Evolutionary conservation across 192 early-diverging fungal species (phyloP).

Genomic region (Gaertneriomyces sp.): DNA sequence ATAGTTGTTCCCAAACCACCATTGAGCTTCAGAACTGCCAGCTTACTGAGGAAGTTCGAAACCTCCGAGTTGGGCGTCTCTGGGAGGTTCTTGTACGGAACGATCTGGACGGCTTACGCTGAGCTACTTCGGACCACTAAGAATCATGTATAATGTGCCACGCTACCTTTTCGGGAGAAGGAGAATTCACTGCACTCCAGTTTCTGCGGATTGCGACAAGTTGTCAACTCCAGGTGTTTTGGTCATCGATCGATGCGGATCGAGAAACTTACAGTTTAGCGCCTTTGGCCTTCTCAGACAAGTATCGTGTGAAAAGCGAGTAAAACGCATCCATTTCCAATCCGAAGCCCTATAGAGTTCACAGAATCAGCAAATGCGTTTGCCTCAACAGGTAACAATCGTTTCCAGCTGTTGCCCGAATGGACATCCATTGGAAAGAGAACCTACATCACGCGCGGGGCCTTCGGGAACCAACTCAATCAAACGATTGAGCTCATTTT

Average conservation of each 20-base stretch:
- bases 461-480: slow-evolving; percentile 54
- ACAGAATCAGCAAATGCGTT: neutral
- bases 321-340: slow-evolving; percentile 51
- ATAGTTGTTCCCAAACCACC: slow-evolving; percentile 99
- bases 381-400: neutral
- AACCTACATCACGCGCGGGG: slow-evolving; percentile 43
- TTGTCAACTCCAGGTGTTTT: neutral
- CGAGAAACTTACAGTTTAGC: slow-evolving; percentile 59
- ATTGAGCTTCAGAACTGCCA: slow-evolving; percentile 98
- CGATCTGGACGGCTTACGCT: slow-evolving; percentile 42
- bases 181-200: slow-evolving; percentile 93
- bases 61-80: slow-evolving; percentile 24
- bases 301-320: slow-evolving; percentile 66
- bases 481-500: slow-evolving; percentile 68
- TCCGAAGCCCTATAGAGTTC: slow-evolving; percentile 28
- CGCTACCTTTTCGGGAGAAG: slow-evolving; percentile 71
- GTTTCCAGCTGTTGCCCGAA: neutral
- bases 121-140: neutral
- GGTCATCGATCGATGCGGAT: neutral
- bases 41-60: slow-evolving; percentile 68
- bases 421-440: slow-evolving; percentile 29
- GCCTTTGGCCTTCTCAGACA: slow-evolving; percentile 73
- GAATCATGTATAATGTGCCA: too few relatives aligned
- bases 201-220: slow-evolving; percentile 51
- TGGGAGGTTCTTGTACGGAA: slow-evolving; percentile 72